Base-by-base conservation (phyloP, 1,284 basidiomycete genomes). In the Erythrobasidium hasegawianum region DNA sequence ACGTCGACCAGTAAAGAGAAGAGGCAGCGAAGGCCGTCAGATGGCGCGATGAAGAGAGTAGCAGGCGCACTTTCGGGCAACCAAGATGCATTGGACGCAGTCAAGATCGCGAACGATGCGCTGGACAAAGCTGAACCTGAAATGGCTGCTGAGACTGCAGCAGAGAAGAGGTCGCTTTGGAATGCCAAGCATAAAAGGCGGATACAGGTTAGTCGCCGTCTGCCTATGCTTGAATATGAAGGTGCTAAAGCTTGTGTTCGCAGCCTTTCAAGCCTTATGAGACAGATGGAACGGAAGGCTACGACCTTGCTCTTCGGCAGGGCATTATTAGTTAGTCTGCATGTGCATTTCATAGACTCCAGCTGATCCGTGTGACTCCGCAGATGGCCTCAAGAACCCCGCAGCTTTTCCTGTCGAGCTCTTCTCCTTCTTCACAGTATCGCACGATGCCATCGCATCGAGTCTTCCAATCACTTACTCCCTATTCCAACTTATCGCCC, bases 261-360 rank as follows among this genome's bases (percentile, higher is more conserved):
- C 16, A 65, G 62, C 62, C 62, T 13, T 65, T 52, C 29, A 39
- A 39, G 24, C 62, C 62, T 5, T 65, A 65, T 38, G 54, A 57
- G 1, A 45, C 27, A 11, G 47, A 29, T 14, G 56, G 47, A 7
- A 29, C 24, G 1, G 45, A 38, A 39, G 62, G 56, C 9, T 49
- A 57, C 22, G 62, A 65, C 39, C 43, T 57, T 18, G 55, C 62
- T 16, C n/a, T 65, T 27, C 26, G 62, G 8, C 16, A 65, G 39
- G 62, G 62, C 22, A 57, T 65, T 20, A 33, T 65, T 13, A 56
- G 62, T 65, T 14, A 58, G 62, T 33, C n/a, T n/a, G n/a, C n/a
- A n/a, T n/a, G n/a, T n/a, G n/a, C n/a, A n/a, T n/a, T n/a, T n/a
- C n/a, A n/a, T n/a, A n/a, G n/a, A n/a, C n/a, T n/a, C n/a, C n/a